These are phyloP conservation scores for Taxillus chinensis DNA, from an alignment of 164 flowering plant species.

Conservation along the genomic window DNA sequence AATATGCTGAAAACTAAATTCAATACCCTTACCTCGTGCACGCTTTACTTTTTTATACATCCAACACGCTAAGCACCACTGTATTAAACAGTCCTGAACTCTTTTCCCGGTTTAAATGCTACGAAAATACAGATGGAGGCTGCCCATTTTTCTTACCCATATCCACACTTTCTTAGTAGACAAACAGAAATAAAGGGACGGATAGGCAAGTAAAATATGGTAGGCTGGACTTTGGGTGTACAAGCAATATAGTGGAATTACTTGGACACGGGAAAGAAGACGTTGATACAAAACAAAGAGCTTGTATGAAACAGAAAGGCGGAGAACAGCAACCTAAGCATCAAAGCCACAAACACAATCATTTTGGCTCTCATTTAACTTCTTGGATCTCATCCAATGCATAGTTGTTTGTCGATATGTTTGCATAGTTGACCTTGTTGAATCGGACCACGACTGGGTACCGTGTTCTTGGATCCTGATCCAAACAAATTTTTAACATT, in stretches of 20 bases:
- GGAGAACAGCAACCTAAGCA: background rate
- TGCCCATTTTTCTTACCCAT: too few relatives aligned
- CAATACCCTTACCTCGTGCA: too few relatives aligned
- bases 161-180: background rate
- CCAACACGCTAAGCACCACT: too few relatives aligned
- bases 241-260: too few relatives aligned
- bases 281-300: background rate
- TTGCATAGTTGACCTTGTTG: slow-evolving; percentile 85
- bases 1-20: too few relatives aligned
- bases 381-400: slow-evolving; percentile 90
- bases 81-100: too few relatives aligned
- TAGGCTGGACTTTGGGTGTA: too few relatives aligned
- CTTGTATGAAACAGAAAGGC: slow-evolving; percentile 11
- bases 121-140: too few relatives aligned
- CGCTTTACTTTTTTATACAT: too few relatives aligned
- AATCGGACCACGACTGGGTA: slow-evolving; percentile 94
- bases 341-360: background rate
- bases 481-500: background rate
- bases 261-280: background rate
- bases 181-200: background rate
- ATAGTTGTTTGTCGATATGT: slow-evolving; percentile 91
- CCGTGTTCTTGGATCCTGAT: slow-evolving; percentile 76
- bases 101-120: too few relatives aligned
- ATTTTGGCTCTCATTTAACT: slow-evolving; percentile 34
- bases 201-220: too few relatives aligned